Percentiles rank a stretch among this genome's conserved stretches.
These are phyloP conservation scores for Scytalidium sp. DNA, from an alignment of 2,329 filamentous ascomycete species.

Conservation along the genomic window DNA sequence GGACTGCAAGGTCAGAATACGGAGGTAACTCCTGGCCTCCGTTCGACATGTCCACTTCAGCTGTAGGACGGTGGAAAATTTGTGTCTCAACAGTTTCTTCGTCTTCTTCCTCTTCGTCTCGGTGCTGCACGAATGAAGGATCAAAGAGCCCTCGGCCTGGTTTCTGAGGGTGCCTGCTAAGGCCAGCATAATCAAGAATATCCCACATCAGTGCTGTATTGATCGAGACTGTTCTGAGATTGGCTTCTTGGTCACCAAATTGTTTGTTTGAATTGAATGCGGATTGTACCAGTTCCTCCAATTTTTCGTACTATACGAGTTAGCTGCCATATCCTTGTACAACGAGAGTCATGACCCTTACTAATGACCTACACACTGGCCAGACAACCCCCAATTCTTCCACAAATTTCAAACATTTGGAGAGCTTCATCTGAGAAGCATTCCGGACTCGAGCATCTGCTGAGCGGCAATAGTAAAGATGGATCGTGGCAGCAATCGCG, in stretches of 20 bases:
- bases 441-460: slow-evolving; percentile 14
- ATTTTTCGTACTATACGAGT: slow-evolving; percentile 20
- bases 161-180: slow-evolving; percentile 4
- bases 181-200: slow-evolving; percentile 24
- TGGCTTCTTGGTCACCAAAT: slow-evolving; percentile 6
- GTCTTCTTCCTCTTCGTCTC: background rate
- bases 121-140: slow-evolving; percentile 14
- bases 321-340: background rate
- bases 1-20: slow-evolving; percentile 13
- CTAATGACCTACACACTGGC: slow-evolving; percentile 23
- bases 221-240: slow-evolving; percentile 26
- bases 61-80: slow-evolving; percentile 26
- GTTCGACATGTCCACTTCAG: slow-evolving; percentile 24
- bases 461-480: slow-evolving; percentile 16
- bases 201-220: slow-evolving; percentile 30
- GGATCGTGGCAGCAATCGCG: background rate
- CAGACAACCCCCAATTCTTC: slow-evolving; percentile 21
- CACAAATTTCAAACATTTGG: slow-evolving; percentile 23
- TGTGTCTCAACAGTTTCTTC: slow-evolving; percentile 25
- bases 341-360: slow-evolving; percentile 9
- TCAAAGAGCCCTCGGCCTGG: slow-evolving; percentile 22
- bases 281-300: slow-evolving; percentile 23
- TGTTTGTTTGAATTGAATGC: slow-evolving; percentile 20
- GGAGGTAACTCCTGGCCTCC: slow-evolving; percentile 26
- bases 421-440: slow-evolving; percentile 22